Evolutionary conservation across 306 rosid species (phyloP).

Genomic region (Citrullus colocynthis): DNA sequence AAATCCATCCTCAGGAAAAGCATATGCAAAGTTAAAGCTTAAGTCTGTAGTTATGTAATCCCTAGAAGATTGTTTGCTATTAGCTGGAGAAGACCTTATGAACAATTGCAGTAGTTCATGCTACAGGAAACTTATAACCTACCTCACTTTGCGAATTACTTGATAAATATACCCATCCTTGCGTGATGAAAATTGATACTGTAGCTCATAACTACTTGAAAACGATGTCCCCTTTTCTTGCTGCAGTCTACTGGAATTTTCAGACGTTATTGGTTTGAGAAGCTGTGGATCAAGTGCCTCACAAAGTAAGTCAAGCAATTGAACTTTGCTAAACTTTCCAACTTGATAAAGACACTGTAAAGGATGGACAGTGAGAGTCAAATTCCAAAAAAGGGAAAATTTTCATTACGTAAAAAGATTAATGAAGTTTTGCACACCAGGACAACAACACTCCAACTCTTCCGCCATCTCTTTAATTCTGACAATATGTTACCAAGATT

Average conservation of each 20-base stretch:
- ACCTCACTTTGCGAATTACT: conserved; percentile 60
- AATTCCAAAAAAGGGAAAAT: conserved; percentile 2
- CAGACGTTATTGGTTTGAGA: conserved; percentile 27
- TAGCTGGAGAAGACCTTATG: not conserved
- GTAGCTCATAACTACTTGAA: conserved; percentile 28
- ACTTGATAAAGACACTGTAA: conserved; percentile 84
- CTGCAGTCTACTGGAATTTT: conserved; percentile 18
- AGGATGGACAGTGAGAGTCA: not conserved
- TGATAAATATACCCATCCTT: conserved; percentile 38
- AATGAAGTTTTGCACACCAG: conserved; percentile 32
- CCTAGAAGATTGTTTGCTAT: not conserved
- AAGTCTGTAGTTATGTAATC: not conserved
- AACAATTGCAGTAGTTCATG: not conserved
- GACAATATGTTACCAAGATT: conserved; percentile 39
- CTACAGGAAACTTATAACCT: conserved; percentile 8
- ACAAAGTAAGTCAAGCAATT: conserved; percentile 62
- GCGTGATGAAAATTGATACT: conserved; percentile 24
- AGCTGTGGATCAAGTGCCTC: conserved; percentile 65
- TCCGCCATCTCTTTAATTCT: conserved; percentile 38
- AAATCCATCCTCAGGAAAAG: not conserved
- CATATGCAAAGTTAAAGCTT: not conserved
- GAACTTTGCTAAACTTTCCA: conserved; percentile 48
- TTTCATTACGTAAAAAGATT: not conserved
- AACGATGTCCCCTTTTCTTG: conserved; percentile 25
- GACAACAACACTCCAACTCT: conserved; percentile 58